Conservation (phyloP, 805 yeast genomes). For the Saturnispora mendoncae region DNA sequence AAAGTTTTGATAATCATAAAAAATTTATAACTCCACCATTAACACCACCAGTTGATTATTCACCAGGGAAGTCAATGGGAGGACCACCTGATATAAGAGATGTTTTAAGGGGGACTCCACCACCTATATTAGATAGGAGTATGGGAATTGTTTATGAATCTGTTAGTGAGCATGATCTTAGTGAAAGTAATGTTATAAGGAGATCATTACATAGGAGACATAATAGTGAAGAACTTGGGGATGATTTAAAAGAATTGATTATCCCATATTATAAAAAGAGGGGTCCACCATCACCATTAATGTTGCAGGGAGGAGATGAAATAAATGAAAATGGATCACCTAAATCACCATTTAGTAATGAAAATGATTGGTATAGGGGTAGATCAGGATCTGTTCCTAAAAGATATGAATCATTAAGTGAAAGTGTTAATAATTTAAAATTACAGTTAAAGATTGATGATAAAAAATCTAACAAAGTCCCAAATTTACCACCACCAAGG, state of each 20-base stretch:
- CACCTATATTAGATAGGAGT: constrained; percentile 15
- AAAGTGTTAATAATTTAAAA: constrained; percentile 17
- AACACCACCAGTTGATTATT: neutral
- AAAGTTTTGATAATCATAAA: neutral
- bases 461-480: too few species aligned
- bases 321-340: neutral
- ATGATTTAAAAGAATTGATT: neutral
- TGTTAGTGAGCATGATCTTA: constrained; percentile 17
- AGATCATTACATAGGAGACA: neutral
- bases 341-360: constrained; percentile 4
- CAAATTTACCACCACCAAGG: constrained; percentile 11
- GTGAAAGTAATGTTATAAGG: neutral
- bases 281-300: constrained; percentile 1
- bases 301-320: neutral
- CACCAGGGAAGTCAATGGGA: constrained; percentile 3
- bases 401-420: constrained; percentile 21
- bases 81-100: constrained; percentile 7
- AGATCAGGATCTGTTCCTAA: constrained; percentile 16
- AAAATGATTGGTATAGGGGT: constrained; percentile 8
- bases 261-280: constrained; percentile 5
- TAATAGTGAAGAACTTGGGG: constrained; percentile 4
- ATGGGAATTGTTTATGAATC: constrained; percentile 27
- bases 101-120: constrained; percentile 11
- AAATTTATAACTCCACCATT: neutral
- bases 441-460: constrained; percentile 9